Evolutionary conservation across 805 yeast species (phyloP).

Genomic region (Pichia exigua): DNA sequence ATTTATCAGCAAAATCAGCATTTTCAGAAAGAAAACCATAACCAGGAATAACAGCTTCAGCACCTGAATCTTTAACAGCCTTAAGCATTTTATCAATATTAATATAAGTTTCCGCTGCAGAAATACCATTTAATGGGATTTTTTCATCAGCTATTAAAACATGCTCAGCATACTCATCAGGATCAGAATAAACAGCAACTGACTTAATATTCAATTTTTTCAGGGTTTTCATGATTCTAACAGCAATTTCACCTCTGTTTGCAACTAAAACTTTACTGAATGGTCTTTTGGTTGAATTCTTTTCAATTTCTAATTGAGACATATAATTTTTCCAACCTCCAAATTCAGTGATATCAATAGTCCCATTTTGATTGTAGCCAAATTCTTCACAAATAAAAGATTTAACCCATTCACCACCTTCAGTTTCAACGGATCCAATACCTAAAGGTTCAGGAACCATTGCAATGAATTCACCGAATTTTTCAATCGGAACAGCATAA

Average conservation of each 20-base stretch:
- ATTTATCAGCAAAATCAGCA: constrained; percentile 89
- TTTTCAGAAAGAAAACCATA: constrained; percentile 95
- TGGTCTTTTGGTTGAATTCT: constrained; percentile 39
- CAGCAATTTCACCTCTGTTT: constrained; percentile 97
- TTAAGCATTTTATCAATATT: constrained; percentile 74
- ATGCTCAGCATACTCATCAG: constrained; percentile 84
- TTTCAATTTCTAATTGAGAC: constrained; percentile 20
- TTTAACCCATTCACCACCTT: constrained; percentile 75
- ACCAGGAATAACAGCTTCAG: constrained; percentile 97
- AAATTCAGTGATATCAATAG: constrained; percentile 71
- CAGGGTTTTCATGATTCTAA: constrained; percentile 82
- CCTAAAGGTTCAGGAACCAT: constrained; percentile 95
- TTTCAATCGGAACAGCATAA: constrained; percentile 70
- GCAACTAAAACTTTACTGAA: constrained; percentile 87
- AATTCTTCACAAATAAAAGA: constrained; percentile 91
- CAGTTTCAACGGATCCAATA: constrained; percentile 85
- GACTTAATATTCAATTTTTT: constrained; percentile 71
- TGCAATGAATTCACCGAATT: constrained; percentile 74
- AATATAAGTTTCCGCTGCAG: constrained; percentile 89
- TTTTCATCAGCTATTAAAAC: constrained; percentile 78
- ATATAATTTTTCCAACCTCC: constrained; percentile 85
- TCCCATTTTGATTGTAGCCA: constrained; percentile 67
- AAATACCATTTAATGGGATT: constrained; percentile 66
- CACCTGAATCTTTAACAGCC: constrained; percentile 76
- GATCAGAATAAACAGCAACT: constrained; percentile 85